Conservation (phyloP, 352 stramenopile genomes). For the Pythium aquatile region DNA sequence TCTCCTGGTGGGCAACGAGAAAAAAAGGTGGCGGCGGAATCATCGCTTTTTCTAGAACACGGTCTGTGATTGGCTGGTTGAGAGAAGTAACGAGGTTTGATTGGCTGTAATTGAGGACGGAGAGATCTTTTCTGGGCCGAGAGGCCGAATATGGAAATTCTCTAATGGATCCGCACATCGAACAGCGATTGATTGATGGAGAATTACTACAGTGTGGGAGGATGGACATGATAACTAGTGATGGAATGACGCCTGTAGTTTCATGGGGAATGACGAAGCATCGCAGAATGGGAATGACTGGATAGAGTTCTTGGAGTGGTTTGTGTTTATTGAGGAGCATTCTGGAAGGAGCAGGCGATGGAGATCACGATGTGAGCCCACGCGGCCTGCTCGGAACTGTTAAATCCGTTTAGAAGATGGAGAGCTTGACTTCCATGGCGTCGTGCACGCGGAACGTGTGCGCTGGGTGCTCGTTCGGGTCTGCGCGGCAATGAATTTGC, state of each 20-base stretch:
- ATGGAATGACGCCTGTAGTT: too few species aligned
- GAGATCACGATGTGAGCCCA: neutral
- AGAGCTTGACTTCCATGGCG: constrained; percentile 88
- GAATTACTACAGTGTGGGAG: neutral
- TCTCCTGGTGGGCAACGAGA: neutral
- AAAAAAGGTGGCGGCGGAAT: neutral
- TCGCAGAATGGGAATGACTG: too few species aligned
- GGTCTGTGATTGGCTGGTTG: neutral
- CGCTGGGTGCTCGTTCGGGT: constrained; percentile 77
- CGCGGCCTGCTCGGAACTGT: neutral
- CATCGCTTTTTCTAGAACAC: neutral
- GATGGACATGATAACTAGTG: too few species aligned
- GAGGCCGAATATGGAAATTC: constrained; percentile 1
- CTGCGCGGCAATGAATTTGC: constrained; percentile 25
- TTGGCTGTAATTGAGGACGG: neutral
- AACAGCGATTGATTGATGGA: neutral
- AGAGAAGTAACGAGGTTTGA: neutral
- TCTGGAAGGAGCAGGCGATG: neutral
- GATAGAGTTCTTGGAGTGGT: neutral
- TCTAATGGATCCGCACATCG: neutral
- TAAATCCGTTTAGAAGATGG: constrained; percentile 71
- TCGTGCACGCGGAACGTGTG: constrained; percentile 83
- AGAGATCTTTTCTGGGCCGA: neutral
- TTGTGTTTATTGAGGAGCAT: neutral
- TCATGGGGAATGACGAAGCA: too few species aligned